A percentile compares a stretch with the other conserved stretches of the same genome.
phyloP scores from a whole-genome alignment of 192 early-diverging fungal species.

The Geranomyces variabilis region DNA sequence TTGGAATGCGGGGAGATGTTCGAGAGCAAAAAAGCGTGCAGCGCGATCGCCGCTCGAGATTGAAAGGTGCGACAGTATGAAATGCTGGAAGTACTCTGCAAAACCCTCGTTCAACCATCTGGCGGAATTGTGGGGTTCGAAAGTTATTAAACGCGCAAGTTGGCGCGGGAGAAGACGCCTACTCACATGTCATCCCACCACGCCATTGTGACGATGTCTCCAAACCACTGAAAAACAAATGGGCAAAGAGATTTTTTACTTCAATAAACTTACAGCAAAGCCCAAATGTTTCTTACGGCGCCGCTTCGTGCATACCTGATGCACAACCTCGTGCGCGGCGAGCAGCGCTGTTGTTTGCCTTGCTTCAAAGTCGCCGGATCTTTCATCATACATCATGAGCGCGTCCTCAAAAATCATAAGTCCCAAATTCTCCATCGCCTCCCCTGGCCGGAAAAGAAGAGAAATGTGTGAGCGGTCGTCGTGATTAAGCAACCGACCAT shows the following conservation, averaged over 20 bases:
- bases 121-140: not conserved
- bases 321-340: slow-evolving; percentile 38
- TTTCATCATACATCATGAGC: slow-evolving; percentile 47
- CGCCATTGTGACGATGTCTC: slow-evolving; percentile 77
- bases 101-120: slow-evolving; percentile 84
- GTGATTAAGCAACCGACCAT: not conserved
- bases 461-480: not conserved
- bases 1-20: slow-evolving; percentile 32
- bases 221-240: slow-evolving; percentile 54
- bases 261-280: too few relatives aligned
- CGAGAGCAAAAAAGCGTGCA: slow-evolving; percentile 34
- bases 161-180: not conserved
- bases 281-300: too few relatives aligned
- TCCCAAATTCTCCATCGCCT: slow-evolving; percentile 94
- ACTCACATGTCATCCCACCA: slow-evolving; percentile 79
- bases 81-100: slow-evolving; percentile 77
- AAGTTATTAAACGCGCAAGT: not conserved
- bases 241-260: not conserved
- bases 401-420: slow-evolving; percentile 48
- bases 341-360: slow-evolving; percentile 62
- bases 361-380: slow-evolving; percentile 74
- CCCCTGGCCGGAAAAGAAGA: slow-evolving; percentile 13
- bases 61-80: slow-evolving; percentile 9
- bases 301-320: slow-evolving; percentile 55
- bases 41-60: slow-evolving; percentile 12